Percentiles rank a stretch among this genome's conserved stretches.
Evolutionary conservation across 192 early-diverging fungal genomes (phyloP).

Genomic region (Gamsiella multidivaricata): DNA sequence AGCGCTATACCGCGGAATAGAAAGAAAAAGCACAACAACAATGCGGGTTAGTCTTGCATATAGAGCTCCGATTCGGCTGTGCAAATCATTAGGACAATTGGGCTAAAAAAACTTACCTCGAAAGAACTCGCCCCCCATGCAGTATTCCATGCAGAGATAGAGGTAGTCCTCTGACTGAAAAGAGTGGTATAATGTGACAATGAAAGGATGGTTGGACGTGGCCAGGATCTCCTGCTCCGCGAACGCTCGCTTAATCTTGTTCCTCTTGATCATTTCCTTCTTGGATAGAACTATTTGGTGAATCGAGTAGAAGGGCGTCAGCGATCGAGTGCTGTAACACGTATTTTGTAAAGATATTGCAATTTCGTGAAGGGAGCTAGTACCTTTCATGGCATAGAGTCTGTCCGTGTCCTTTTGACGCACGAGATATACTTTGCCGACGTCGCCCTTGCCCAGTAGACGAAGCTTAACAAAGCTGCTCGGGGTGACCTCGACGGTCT

Average conservation of each 20-base stretch:
- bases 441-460: slow-evolving; percentile 96
- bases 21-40: slow-evolving; percentile 1
- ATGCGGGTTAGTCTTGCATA: not conserved
- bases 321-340: too few species aligned
- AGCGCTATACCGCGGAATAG: slow-evolving; percentile 73
- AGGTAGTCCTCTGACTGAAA: slow-evolving; percentile 89
- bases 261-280: slow-evolving; percentile 97
- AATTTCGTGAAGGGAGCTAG: too few species aligned
- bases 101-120: slow-evolving; percentile 56
- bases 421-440: slow-evolving; percentile 97
- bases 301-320: too few species aligned
- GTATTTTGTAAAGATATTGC: too few species aligned
- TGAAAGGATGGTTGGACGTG: slow-evolving; percentile 91
- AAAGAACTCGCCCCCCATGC: slow-evolving; percentile 92
- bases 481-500: slow-evolving; percentile 86
- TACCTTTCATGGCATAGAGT: slow-evolving; percentile 97
- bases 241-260: slow-evolving; percentile 97
- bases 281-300: slow-evolving; percentile 72
- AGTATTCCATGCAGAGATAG: slow-evolving; percentile 92
- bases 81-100: not conserved
- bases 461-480: slow-evolving; percentile 89
- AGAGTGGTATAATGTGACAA: slow-evolving; percentile 89
- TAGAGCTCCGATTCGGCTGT: too few species aligned
- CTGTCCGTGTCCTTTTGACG: slow-evolving; percentile 82
- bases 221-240: slow-evolving; percentile 89